Conservation (phyloP, 2,329 filamentous ascomycete genomes). For the Thyridium curvatum region DNA sequence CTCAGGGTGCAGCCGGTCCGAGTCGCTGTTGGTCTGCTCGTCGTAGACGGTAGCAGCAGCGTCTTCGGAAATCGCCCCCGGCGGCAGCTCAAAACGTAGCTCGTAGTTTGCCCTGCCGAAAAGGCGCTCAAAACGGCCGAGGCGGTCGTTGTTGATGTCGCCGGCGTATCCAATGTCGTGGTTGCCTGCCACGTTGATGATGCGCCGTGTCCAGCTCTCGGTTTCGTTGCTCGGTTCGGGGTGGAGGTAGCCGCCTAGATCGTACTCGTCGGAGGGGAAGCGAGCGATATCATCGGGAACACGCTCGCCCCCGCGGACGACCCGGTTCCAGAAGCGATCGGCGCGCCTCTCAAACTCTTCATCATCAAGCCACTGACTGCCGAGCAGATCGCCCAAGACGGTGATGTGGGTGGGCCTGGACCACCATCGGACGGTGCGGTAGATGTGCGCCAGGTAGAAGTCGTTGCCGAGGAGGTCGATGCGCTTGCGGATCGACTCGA, state of each 20-base stretch:
- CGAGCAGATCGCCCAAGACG: constrained; percentile 84
- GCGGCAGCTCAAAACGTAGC: constrained; percentile 61
- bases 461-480: constrained; percentile 92
- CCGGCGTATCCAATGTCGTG: constrained; percentile 96
- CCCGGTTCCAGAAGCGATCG: constrained; percentile 70
- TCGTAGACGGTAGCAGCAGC: constrained; percentile 34
- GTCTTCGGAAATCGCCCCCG: constrained; percentile 26
- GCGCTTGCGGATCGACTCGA: constrained; percentile 67
- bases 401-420: constrained; percentile 77
- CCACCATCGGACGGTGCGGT: constrained; percentile 79
- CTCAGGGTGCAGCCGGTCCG: constrained; percentile 51
- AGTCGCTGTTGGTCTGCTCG: constrained; percentile 34
- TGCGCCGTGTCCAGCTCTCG: constrained; percentile 60
- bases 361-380: constrained; percentile 90
- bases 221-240: constrained; percentile 35
- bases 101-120: constrained; percentile 94
- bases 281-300: constrained; percentile 51
- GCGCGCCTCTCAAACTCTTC: constrained; percentile 73
- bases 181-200: constrained; percentile 91
- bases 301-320: constrained; percentile 63
- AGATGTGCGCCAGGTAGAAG: constrained; percentile 89
- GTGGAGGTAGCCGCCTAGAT: constrained; percentile 42
- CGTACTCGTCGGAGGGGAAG: constrained; percentile 42
- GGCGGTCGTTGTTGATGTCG: constrained; percentile 70
- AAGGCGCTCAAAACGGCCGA: constrained; percentile 73